Evolutionary conservation across 2,329 filamentous ascomycete species (phyloP).

Genomic region (Fusarium dlaminii): DNA sequence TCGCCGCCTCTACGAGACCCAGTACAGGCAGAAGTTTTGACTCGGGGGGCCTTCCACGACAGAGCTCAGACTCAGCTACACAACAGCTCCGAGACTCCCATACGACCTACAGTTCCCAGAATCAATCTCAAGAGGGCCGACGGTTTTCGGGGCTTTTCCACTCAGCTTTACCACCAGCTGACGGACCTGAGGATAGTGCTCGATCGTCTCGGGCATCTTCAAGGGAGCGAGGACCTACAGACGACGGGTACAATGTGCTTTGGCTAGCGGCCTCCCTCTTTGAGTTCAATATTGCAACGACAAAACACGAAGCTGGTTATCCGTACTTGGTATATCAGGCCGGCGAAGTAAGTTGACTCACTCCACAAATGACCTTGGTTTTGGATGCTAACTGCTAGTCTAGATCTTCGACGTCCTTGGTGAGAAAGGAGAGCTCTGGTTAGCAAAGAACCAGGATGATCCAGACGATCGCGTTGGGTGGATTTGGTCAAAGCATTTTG

Average conservation of each 20-base stretch:
- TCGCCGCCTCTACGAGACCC: conserved; percentile 60
- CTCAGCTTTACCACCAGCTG: conserved; percentile 84
- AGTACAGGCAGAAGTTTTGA: conserved; percentile 70
- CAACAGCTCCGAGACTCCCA: conserved; percentile 63
- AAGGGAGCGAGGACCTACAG: conserved; percentile 62
- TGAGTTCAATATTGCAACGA: conserved; percentile 95
- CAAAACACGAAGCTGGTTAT: conserved; percentile 92
- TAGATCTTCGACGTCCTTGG: conserved; percentile 91
- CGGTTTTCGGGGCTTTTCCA: conserved; percentile 84
- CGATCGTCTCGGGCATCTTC: conserved; percentile 68
- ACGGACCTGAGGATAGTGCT: conserved; percentile 65
- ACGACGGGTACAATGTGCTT: conserved; percentile 74
- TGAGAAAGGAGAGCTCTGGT: conserved; percentile 97
- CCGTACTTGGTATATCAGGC: conserved; percentile 96
- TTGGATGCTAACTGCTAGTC: not conserved
- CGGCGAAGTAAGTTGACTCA: conserved; percentile 74
- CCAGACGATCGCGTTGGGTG: conserved; percentile 81
- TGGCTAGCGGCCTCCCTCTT: conserved; percentile 95
- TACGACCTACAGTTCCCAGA: conserved; percentile 62
- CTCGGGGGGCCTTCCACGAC: conserved; percentile 59
- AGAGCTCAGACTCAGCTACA: conserved; percentile 61
- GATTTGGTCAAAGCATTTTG: conserved; percentile 99
- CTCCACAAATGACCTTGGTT: no score
- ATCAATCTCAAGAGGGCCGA: conserved; percentile 56
- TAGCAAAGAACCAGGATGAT: conserved; percentile 97